Conservation (phyloP, 805 yeast species). For the Dipodascus albidus region DNA sequence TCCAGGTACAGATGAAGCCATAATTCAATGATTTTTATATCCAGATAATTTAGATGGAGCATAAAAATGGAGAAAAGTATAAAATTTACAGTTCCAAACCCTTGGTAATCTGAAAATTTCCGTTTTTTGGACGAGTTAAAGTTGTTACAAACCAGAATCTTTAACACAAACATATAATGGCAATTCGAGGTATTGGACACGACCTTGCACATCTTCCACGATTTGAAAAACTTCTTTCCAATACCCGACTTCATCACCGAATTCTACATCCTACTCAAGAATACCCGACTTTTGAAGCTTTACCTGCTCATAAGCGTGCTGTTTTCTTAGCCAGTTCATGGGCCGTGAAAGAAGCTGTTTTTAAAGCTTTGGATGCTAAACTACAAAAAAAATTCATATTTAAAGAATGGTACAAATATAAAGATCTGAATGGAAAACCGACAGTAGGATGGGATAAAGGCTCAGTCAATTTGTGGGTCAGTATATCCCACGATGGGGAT, state of each 20-base stretch:
- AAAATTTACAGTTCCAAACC: neutral
- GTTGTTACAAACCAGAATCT: too few species aligned
- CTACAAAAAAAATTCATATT: slow-evolving; percentile 46
- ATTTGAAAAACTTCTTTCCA: slow-evolving; percentile 31
- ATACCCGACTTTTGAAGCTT: slow-evolving; percentile 25
- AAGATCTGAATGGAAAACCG: slow-evolving; percentile 35
- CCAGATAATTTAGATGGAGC: too few species aligned
- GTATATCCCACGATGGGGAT: slow-evolving; percentile 58
- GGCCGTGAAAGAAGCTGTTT: slow-evolving; percentile 70
- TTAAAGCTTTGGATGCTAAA: slow-evolving; percentile 39
- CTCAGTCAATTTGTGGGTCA: slow-evolving; percentile 39
- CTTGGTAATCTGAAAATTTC: too few species aligned
- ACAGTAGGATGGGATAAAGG: slow-evolving; percentile 27
- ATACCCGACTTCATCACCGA: slow-evolving; percentile 33
- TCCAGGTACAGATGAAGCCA: slow-evolving; percentile 89
- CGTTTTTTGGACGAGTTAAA: too few species aligned
- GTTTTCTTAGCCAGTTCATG: slow-evolving; percentile 45
- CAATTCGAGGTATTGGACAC: slow-evolving; percentile 40
- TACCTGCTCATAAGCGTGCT: slow-evolving; percentile 1
- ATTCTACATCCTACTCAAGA: slow-evolving; percentile 40
- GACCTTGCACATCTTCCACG: slow-evolving; percentile 42
- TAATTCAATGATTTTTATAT: slow-evolving; percentile 24
- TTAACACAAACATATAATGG: slow-evolving; percentile 8
- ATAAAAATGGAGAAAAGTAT: neutral
- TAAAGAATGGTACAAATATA: slow-evolving; percentile 45